These are phyloP conservation scores for Hypoxylon sp. DNA, from an alignment of 2,329 filamentous ascomycete genomes.

Conservation along the genomic window DNA sequence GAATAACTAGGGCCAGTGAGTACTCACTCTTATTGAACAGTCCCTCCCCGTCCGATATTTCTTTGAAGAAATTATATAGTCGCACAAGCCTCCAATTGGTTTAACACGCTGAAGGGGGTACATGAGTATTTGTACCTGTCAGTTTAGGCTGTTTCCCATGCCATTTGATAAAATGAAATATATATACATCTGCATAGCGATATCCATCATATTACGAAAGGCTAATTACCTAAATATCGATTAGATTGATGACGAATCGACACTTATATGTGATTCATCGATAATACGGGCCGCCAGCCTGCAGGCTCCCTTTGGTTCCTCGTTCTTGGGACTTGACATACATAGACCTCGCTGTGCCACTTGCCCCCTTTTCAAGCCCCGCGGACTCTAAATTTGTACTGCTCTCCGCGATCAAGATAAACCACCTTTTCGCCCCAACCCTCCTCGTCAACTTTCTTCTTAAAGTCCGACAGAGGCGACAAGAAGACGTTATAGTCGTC, in stretches of 20 bases:
- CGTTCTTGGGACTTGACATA: conserved; percentile 4
- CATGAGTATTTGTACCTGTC: background rate
- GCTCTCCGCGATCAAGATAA: conserved; percentile 72
- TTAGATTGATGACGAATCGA: conserved; percentile 18
- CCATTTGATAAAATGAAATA: conserved; percentile 29
- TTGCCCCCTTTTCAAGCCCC: conserved; percentile 21
- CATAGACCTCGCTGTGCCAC: conserved; percentile 12
- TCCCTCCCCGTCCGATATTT: conserved; percentile 19
- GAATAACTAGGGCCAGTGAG: conserved; percentile 9
- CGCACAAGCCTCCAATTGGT: conserved; percentile 20
- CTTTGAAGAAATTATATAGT: conserved; percentile 29
- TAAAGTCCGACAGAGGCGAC: conserved; percentile 72
- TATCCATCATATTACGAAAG: conserved; percentile 3
- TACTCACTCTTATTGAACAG: conserved; percentile 20
- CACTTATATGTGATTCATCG: conserved; percentile 7
- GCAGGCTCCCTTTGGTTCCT: conserved; percentile 14
- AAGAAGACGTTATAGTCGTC: conserved; percentile 76
- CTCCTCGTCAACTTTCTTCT: conserved; percentile 67
- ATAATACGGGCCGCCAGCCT: conserved; percentile 14
- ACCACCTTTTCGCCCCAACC: conserved; percentile 69
- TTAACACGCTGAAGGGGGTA: conserved; percentile 15
- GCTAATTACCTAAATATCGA: conserved; percentile 8
- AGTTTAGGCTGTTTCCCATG: conserved; percentile 40
- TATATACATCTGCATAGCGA: conserved; percentile 23
- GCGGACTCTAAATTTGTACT: conserved; percentile 68